phyloP scores from a whole-genome alignment of 2,329 filamentous ascomycete species.

The Diaporthe vexans region DNA sequence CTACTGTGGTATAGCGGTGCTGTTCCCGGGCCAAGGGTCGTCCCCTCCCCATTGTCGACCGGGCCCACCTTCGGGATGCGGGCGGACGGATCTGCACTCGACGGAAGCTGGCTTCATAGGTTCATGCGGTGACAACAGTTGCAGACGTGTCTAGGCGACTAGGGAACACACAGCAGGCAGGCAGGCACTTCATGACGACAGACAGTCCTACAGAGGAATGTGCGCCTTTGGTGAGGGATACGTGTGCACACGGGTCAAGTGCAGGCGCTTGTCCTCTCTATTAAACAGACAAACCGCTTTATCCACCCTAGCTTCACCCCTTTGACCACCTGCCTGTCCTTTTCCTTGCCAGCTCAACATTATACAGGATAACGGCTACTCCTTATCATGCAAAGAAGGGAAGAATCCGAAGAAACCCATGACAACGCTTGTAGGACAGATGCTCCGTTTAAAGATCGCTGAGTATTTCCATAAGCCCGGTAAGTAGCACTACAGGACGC shows the following conservation, averaged over 20 bases:
- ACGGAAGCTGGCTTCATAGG: neutral
- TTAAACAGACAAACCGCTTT: neutral
- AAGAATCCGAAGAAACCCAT: neutral
- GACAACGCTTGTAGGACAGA: neutral
- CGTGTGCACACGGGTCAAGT: neutral
- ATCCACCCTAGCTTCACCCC: neutral
- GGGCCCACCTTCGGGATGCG: constrained; percentile 31
- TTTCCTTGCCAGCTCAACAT: neutral
- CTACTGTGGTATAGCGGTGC: too few relatives aligned
- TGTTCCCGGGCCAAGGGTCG: neutral
- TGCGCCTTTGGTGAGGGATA: too few relatives aligned
- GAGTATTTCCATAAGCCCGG: neutral
- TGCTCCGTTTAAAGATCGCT: neutral
- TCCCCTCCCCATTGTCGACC: neutral
- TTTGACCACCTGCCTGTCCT: constrained; percentile 1
- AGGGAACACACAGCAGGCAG: neutral
- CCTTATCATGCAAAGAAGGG: constrained; percentile 18
- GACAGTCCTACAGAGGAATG: neutral
- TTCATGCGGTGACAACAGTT: neutral
- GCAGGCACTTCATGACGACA: neutral
- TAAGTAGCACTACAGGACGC: too few relatives aligned
- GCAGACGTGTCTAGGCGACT: neutral
- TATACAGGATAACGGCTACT: constrained; percentile 10
- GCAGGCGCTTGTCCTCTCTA: constrained; percentile 23
- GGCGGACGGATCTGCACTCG: neutral